phyloP scores from a whole-genome alignment of 2,329 filamentous ascomycete genomes.

The Alternaria arborescens region DNA sequence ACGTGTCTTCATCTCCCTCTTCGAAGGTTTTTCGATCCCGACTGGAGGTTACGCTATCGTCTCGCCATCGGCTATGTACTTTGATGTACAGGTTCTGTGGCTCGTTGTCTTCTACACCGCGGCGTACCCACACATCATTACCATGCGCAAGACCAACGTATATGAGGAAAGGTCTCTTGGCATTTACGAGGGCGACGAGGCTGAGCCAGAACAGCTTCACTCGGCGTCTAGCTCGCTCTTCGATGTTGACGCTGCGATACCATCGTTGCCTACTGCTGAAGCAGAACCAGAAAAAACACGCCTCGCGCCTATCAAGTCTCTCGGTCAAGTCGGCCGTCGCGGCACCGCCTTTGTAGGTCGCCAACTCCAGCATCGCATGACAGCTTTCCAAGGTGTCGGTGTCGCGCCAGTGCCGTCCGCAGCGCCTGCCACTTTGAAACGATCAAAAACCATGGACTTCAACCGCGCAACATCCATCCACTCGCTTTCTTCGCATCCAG shows the following conservation, averaged over 20 bases:
- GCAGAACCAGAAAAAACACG: slow-evolving; percentile 14
- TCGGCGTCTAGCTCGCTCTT: slow-evolving; percentile 32
- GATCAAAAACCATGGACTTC: slow-evolving; percentile 29
- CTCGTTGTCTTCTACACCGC: slow-evolving; percentile 33
- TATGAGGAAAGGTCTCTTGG: slow-evolving; percentile 32
- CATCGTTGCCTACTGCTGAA: slow-evolving; percentile 18
- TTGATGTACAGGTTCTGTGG: slow-evolving; percentile 33
- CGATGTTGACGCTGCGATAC: slow-evolving; percentile 24
- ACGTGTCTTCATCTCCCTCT: slow-evolving; percentile 32
- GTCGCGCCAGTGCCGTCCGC: slow-evolving; percentile 21
- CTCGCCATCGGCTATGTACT: slow-evolving; percentile 29
- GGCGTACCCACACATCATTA: slow-evolving; percentile 34
- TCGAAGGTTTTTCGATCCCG: slow-evolving; percentile 35
- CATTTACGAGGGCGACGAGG: slow-evolving; percentile 31
- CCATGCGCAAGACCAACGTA: slow-evolving; percentile 34
- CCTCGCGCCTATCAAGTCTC: slow-evolving; percentile 12
- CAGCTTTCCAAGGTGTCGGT: slow-evolving; percentile 33
- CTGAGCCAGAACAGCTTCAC: slow-evolving; percentile 32
- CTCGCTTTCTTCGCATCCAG: slow-evolving; percentile 24
- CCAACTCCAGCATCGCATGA: slow-evolving; percentile 32
- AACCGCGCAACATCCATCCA: slow-evolving; percentile 29
- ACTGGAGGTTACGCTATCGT: slow-evolving; percentile 36
- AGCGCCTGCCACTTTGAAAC: slow-evolving; percentile 12
- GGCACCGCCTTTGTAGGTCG: slow-evolving; percentile 32
- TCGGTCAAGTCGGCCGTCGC: slow-evolving; percentile 22